Evolutionary conservation across 2,329 filamentous ascomycete species (phyloP), one percentile per base, ranked within the genome.

Genomic region (Cercospora zeae-maydis): DNA sequence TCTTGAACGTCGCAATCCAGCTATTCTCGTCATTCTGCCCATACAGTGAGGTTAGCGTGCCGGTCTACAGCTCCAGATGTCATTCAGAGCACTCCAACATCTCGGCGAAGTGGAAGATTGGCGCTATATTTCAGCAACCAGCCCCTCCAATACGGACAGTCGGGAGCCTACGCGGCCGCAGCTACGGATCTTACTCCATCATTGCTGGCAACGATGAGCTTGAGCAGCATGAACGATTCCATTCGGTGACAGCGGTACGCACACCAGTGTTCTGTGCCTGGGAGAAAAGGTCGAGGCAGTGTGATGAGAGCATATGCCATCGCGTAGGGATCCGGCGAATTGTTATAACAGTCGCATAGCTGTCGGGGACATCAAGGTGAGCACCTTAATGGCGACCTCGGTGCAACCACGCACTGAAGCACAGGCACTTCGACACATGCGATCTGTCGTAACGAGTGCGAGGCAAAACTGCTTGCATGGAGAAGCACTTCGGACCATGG

Each of bases 351-450:
- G 33, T 24, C 31, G 30, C 58, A 14, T 54, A 42, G 39, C 30
- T 53, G 57, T 11, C 19, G 21, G 14, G 57, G 57, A 59, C 57
- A 59, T 59, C 47, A 59, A 53, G 57, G 57, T 59, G 57, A 53
- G 34, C 57, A 59, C 57, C 57, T 59, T 59, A 31, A 59, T 59
- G 57, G 57, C 45, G 33, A 52, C n/a, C 11, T 42, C 36, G n/a
- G 24, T 14, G 42, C 24, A 30, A 27, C 16, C 24, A 31, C 36
- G 37, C 37, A 24, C 14, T 33, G 54, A 27, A 45, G 16, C 8
- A 31, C 49, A 34, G 16, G 42, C 21, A 21, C 13, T 14, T 49
- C 42, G 27, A 19, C 42, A 13, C 42, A 30, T 49, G 42, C 21
- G 21, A 49, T 49, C 21, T 30, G 42, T 30, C 42, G 13, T 14